Evolutionary conservation across 2,329 filamentous ascomycete species (phyloP).

Genomic region (Aspergillus pseudoterreus): DNA sequence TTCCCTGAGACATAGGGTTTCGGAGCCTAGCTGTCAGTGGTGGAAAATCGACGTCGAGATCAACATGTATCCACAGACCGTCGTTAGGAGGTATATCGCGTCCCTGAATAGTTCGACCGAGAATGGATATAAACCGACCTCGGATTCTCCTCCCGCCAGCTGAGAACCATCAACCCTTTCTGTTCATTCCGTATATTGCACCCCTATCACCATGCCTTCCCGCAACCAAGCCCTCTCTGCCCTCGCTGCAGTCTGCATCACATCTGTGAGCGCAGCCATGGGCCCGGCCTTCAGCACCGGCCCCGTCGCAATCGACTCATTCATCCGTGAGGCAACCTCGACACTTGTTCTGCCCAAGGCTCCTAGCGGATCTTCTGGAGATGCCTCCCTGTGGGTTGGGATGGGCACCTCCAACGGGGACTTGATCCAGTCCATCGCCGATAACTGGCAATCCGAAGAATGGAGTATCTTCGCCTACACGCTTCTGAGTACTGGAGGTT

Average conservation of each 20-base stretch:
- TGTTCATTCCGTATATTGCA: neutral
- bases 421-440: slow-evolving; percentile 47
- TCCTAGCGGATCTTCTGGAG: slow-evolving; percentile 36
- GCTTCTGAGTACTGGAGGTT: slow-evolving; percentile 14
- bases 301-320: slow-evolving; percentile 38
- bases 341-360: slow-evolving; percentile 42
- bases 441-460: slow-evolving; percentile 30
- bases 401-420: slow-evolving; percentile 48
- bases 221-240: slow-evolving; percentile 15
- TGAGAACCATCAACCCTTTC: neutral
- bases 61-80: neutral
- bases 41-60: neutral
- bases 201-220: slow-evolving; percentile 10
- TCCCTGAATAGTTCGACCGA: neutral
- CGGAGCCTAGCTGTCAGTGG: neutral
- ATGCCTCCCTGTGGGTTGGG: slow-evolving; percentile 46
- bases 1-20: neutral
- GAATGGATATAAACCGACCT: neutral
- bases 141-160: neutral
- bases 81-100: neutral
- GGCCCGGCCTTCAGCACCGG: slow-evolving; percentile 44
- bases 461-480: slow-evolving; percentile 42
- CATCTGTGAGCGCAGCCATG: slow-evolving; percentile 20
- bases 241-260: slow-evolving; percentile 12
- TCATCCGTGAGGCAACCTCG: slow-evolving; percentile 43